phyloP scores from a whole-genome alignment of 129 eudicot genomes.

The Chrysanthemum lavandulifolium region DNA sequence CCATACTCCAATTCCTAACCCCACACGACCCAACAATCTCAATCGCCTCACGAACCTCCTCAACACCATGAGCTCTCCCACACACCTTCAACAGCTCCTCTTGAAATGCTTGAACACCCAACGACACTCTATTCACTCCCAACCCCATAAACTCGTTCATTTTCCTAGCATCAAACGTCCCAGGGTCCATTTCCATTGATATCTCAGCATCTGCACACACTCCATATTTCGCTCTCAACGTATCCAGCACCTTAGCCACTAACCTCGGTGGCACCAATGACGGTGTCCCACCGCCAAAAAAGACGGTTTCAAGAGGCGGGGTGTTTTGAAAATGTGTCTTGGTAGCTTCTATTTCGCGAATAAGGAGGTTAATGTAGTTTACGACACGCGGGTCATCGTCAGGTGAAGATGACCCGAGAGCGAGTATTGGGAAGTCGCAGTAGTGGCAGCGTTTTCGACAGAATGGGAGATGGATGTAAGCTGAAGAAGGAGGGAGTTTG shows the following conservation, averaged over 20 bases:
- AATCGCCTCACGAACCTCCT: slow-evolving; percentile 81
- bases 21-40: slow-evolving; percentile 64
- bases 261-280: slow-evolving; percentile 87
- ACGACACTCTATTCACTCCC: slow-evolving; percentile 95
- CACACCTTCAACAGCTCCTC: slow-evolving; percentile 79
- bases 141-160: slow-evolving; percentile 63
- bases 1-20: slow-evolving; percentile 90
- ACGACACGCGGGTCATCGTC: slow-evolving; percentile 65
- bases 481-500: slow-evolving; percentile 78
- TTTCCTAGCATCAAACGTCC: slow-evolving; percentile 69
- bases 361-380: slow-evolving; percentile 53
- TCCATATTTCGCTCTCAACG: slow-evolving; percentile 60
- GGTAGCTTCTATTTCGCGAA: slow-evolving; percentile 74
- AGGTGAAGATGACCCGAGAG: slow-evolving; percentile 63
- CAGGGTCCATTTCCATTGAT: slow-evolving; percentile 99
- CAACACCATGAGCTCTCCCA: slow-evolving; percentile 83
- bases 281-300: slow-evolving; percentile 97
- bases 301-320: slow-evolving; percentile 87
- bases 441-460: slow-evolving; percentile 98
- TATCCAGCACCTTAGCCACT: slow-evolving; percentile 58
- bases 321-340: slow-evolving; percentile 21
- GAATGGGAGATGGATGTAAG: slow-evolving; percentile 91
- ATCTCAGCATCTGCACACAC: slow-evolving; percentile 69
- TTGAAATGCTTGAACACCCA: slow-evolving; percentile 97
- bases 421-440: slow-evolving; percentile 90